Percentiles rank a stretch among this genome's conserved stretches.
Conservation (phyloP, 2,329 filamentous ascomycete species). For the Beauveria scarabaeidicola region DNA sequence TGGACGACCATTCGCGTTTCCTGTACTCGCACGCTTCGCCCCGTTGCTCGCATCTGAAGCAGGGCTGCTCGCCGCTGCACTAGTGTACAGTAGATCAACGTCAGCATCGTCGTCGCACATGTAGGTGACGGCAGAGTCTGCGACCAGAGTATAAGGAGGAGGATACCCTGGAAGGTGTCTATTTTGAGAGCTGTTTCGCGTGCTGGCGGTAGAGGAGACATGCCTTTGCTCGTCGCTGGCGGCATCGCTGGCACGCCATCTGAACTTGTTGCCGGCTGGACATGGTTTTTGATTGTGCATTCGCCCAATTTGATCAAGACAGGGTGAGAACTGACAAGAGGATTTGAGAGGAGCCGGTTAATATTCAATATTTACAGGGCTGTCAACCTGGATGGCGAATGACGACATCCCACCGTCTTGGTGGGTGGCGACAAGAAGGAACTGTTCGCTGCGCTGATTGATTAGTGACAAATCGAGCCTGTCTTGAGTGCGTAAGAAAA, state of each 20-base stretch:
- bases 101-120: neutral
- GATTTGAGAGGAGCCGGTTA: neutral
- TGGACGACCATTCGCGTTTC: conserved; percentile 7
- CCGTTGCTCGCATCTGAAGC: conserved; percentile 1
- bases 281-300: neutral
- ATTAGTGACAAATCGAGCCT: neutral
- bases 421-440: neutral
- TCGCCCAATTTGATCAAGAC: neutral
- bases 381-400: neutral
- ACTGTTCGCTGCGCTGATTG: neutral
- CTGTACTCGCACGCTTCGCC: conserved; percentile 11
- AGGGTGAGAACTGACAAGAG: neutral
- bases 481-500: too few relatives aligned
- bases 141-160: neutral
- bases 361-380: too few relatives aligned
- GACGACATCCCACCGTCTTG: neutral
- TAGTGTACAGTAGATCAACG: neutral
- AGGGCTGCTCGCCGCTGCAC: conserved; percentile 11
- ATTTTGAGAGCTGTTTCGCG: neutral
- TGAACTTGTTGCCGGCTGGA: neutral
- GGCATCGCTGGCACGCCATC: conserved; percentile 13
- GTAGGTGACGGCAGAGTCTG: neutral
- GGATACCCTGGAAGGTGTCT: too few relatives aligned
- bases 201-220: neutral
- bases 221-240: conserved; percentile 13